Evolutionary conservation across 768 basidiomycete species (phyloP).

Genomic region (Mycena vulgaris): DNA sequence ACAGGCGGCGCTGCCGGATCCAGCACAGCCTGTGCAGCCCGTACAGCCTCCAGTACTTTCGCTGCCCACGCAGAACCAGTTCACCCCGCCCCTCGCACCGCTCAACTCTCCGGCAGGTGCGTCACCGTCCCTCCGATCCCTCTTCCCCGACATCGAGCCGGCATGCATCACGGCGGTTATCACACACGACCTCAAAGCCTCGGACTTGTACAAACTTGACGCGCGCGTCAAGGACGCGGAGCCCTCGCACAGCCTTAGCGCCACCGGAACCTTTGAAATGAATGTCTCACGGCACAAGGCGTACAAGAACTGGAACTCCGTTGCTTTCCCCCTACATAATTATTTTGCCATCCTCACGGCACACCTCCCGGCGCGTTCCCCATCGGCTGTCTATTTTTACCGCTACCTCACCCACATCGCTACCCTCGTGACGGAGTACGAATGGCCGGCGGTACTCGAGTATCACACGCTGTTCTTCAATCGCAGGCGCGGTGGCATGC

Average conservation of each 20-base stretch:
- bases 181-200: constrained; percentile 37
- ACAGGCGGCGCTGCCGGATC: no score
- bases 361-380: neutral
- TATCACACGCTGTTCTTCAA: constrained; percentile 29
- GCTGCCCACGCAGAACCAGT: neutral
- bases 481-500: constrained; percentile 11
- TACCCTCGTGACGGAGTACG: constrained; percentile 9
- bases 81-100: neutral
- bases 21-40: no score
- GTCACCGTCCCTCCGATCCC: constrained; percentile 21
- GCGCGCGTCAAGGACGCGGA: constrained; percentile 37
- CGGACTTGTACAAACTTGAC: no score
- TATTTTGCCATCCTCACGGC: constrained; percentile 13
- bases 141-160: constrained; percentile 42
- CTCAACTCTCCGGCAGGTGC: constrained; percentile 19
- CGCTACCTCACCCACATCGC: constrained; percentile 13
- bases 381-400: neutral
- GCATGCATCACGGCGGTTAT: constrained; percentile 31
- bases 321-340: constrained; percentile 16
- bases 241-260: constrained; percentile 13
- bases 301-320: constrained; percentile 18
- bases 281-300: constrained; percentile 8
- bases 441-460: constrained; percentile 9
- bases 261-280: neutral
- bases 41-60: no score